A percentile compares a stretch with the other conserved stretches of the same genome.
phyloP scores from a whole-genome alignment of 305 asterid species.

The Striga hermonthica region DNA sequence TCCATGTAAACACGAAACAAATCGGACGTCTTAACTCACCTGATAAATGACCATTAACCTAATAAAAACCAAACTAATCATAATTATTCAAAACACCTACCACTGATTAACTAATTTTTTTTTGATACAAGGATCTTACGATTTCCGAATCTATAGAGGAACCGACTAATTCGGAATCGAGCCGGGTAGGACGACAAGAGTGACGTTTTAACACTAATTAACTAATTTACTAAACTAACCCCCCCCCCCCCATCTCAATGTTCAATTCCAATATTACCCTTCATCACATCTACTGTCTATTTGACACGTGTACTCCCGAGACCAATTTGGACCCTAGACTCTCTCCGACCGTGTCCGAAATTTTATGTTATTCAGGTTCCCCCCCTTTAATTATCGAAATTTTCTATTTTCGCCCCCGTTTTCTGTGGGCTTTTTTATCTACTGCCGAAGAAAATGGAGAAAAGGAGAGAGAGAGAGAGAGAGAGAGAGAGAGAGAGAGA shows the following conservation, averaged over 20 bases:
- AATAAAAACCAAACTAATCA: conserved; percentile 21
- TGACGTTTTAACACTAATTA: no score
- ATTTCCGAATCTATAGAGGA: no score
- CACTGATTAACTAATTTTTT: background rate
- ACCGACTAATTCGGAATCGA: no score
- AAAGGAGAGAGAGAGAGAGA: background rate
- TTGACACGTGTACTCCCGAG: background rate
- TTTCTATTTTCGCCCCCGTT: background rate
- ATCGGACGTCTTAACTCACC: conserved; percentile 32
- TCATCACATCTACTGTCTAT: background rate
- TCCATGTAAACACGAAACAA: background rate
- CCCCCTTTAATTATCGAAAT: background rate
- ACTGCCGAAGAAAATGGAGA: conserved; percentile 5
- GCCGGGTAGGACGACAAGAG: no score
- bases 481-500: conserved; percentile 5
- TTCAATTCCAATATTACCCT: background rate
- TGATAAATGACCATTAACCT: conserved; percentile 37
- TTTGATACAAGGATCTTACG: no score
- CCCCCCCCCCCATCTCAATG: no score
- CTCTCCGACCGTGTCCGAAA: background rate
- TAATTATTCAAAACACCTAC: background rate
- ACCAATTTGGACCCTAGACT: conserved; percentile 4
- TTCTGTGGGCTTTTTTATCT: background rate
- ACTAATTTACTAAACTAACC: no score
- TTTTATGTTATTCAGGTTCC: background rate